phyloP scores from a whole-genome alignment of 352 stramenopile species.

The Saprolegnia parasitica region DNA sequence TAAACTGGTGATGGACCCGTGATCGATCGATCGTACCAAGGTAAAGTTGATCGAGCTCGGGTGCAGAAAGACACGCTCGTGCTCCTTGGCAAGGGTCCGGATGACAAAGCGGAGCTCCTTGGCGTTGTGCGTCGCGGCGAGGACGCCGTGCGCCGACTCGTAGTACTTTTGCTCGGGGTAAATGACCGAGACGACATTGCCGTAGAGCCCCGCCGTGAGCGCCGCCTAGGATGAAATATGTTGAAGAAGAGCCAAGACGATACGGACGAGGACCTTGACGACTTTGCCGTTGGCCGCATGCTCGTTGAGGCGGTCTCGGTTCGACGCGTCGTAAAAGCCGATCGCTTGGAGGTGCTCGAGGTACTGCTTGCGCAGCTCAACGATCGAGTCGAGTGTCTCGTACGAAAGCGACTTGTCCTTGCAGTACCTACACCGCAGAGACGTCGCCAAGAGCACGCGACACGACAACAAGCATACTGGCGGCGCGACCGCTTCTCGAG shows the following conservation, averaged over 20 bases:
- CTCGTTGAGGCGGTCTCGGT: constrained; percentile 44
- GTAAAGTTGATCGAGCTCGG: constrained; percentile 90
- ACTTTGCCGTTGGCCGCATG: constrained; percentile 82
- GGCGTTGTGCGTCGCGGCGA: constrained; percentile 88
- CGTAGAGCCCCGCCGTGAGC: constrained; percentile 74
- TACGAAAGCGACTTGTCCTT: constrained; percentile 68
- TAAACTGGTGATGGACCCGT: not conserved
- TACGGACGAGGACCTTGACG: no score
- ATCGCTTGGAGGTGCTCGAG: constrained; percentile 70
- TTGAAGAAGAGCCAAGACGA: no score
- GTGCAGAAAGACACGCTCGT: constrained; percentile 96
- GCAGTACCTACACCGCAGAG: constrained; percentile 55
- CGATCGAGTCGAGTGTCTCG: constrained; percentile 89
- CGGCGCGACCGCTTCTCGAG: constrained; percentile 32
- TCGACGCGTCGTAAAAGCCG: constrained; percentile 62
- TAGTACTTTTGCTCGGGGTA: constrained; percentile 94
- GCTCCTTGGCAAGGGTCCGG: constrained; percentile 37
- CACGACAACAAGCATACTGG: constrained; percentile 45
- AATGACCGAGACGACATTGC: constrained; percentile 78
- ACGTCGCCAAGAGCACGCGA: not conserved
- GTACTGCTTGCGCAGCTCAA: constrained; percentile 87
- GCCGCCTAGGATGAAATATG: constrained; percentile 50
- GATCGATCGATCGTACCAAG: not conserved
- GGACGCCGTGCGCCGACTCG: constrained; percentile 85
- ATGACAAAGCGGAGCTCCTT: constrained; percentile 94